Evolutionary conservation across 148 eudicot genomes (phyloP).

Genomic region (Chenopodium quinoa): DNA sequence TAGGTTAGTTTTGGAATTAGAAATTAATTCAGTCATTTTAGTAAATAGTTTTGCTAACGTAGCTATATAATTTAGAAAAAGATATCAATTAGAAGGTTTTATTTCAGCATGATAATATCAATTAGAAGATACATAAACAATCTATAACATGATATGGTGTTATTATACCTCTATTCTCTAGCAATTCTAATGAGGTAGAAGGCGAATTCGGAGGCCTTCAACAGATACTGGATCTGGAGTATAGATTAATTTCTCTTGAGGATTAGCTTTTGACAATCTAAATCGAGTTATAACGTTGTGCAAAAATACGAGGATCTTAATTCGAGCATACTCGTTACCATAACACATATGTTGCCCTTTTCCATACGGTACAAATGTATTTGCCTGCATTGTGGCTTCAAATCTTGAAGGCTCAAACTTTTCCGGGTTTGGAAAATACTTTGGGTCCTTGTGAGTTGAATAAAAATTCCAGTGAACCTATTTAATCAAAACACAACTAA

Average conservation of each 20-base stretch:
- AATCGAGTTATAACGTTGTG: slow-evolving; percentile 15
- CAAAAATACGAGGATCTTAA: background rate
- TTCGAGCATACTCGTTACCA: slow-evolving; percentile 17
- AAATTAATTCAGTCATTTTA: no score
- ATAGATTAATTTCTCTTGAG: slow-evolving; percentile 6
- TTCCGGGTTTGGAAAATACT: slow-evolving; percentile 10
- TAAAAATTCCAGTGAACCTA: slow-evolving; percentile 11
- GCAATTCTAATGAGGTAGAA: background rate
- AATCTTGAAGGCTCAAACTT: slow-evolving; percentile 24
- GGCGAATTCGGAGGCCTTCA: slow-evolving; percentile 4
- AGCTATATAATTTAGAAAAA: no score
- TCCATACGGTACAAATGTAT: slow-evolving; percentile 13
- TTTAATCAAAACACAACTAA: background rate
- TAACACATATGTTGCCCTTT: slow-evolving; percentile 17
- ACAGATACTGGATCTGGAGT: background rate
- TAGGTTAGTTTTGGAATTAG: no score
- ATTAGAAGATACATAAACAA: no score
- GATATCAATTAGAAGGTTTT: no score
- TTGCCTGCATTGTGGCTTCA: slow-evolving; percentile 11
- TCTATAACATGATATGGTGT: no score
- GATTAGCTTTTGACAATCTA: slow-evolving; percentile 4
- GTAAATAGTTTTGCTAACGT: no score
- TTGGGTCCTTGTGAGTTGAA: slow-evolving; percentile 13
- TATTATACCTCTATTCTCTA: no score
- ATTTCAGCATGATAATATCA: no score